A percentile compares a stretch with the other conserved stretches of the same genome.
phyloP scores from a whole-genome alignment of 805 yeast genomes.

The Scheffersomyces spartinae region DNA sequence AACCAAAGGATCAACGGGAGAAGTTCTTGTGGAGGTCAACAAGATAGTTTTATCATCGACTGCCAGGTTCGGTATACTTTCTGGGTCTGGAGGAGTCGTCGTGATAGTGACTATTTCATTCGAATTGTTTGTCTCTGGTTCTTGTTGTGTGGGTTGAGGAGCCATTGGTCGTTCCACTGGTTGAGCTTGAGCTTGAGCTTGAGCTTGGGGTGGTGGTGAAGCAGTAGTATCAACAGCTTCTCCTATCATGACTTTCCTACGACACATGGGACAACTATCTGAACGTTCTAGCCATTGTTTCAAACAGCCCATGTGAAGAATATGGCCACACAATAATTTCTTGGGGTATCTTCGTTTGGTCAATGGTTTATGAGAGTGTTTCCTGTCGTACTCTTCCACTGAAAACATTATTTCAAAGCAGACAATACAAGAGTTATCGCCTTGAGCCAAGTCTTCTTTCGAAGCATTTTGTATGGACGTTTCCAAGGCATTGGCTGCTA shows the following conservation, averaged over 20 bases:
- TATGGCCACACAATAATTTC: conserved; percentile 74
- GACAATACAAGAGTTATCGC: conserved; percentile 66
- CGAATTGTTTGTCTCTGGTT: conserved; percentile 2
- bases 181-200: neutral
- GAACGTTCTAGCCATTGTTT: conserved; percentile 90
- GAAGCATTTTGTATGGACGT: conserved; percentile 53
- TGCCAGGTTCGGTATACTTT: neutral
- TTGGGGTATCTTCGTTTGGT: conserved; percentile 46
- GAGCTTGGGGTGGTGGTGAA: conserved; percentile 1
- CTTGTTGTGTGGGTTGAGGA: conserved; percentile 1
- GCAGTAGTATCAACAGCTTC: conserved; percentile 1
- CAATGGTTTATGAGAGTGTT: conserved; percentile 6
- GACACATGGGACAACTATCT: conserved; percentile 85
- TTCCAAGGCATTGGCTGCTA: conserved; percentile 50
- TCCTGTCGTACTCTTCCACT: conserved; percentile 21
- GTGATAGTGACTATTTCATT: neutral
- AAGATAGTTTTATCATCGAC: conserved; percentile 1
- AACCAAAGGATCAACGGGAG: neutral
- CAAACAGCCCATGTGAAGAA: conserved; percentile 80
- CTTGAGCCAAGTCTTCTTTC: conserved; percentile 39
- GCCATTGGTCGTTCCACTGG: neutral
- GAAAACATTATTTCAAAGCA: conserved; percentile 84
- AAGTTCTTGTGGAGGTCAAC: neutral
- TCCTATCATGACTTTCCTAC: neutral
- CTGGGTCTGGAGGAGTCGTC: neutral